A percentile compares a stretch with the other conserved stretches of the same genome.
Conservation (phyloP, 495 filamentous ascomycete genomes). For the Echria macrotheca region DNA sequence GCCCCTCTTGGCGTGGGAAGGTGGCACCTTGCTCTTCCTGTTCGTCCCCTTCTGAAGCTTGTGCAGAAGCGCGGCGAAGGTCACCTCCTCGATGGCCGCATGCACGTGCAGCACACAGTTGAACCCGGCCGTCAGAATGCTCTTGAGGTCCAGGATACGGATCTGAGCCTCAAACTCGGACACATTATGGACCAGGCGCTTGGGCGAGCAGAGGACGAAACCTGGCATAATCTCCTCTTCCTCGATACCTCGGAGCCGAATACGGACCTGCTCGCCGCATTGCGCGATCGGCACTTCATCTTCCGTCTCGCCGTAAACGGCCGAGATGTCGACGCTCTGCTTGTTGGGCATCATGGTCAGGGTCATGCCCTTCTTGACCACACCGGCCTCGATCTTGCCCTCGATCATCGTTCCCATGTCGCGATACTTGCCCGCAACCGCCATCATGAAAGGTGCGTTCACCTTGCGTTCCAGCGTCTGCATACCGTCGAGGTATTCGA, state of each 20-base stretch:
- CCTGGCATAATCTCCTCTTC: slow-evolving; percentile 95
- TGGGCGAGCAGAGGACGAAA: slow-evolving; percentile 90
- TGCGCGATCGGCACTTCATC: slow-evolving; percentile 76
- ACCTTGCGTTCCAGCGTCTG: slow-evolving; percentile 88
- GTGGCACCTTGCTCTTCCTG: slow-evolving; percentile 85
- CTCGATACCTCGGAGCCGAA: slow-evolving; percentile 88
- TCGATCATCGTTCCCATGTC: slow-evolving; percentile 98
- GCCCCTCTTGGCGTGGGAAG: slow-evolving; percentile 86
- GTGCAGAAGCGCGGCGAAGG: slow-evolving; percentile 78
- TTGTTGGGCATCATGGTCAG: slow-evolving; percentile 94
- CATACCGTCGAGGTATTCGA: slow-evolving; percentile 91
- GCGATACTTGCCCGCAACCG: slow-evolving; percentile 87
- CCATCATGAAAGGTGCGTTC: slow-evolving; percentile 99
- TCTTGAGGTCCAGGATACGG: slow-evolving; percentile 89
- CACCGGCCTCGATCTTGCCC: slow-evolving; percentile 93
- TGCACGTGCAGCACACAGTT: slow-evolving; percentile 88
- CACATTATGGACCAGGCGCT: slow-evolving; percentile 88
- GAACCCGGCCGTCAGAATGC: slow-evolving; percentile 73
- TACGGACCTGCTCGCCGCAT: slow-evolving; percentile 90
- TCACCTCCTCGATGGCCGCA: slow-evolving; percentile 93
- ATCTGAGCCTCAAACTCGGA: slow-evolving; percentile 93
- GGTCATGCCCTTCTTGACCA: slow-evolving; percentile 71
- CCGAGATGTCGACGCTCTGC: slow-evolving; percentile 69
- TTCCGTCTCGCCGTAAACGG: slow-evolving; percentile 92
- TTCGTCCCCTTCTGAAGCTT: slow-evolving; percentile 96